Base-by-base conservation (phyloP, 148 eudicot genomes). In the Rheum nobile region DNA sequence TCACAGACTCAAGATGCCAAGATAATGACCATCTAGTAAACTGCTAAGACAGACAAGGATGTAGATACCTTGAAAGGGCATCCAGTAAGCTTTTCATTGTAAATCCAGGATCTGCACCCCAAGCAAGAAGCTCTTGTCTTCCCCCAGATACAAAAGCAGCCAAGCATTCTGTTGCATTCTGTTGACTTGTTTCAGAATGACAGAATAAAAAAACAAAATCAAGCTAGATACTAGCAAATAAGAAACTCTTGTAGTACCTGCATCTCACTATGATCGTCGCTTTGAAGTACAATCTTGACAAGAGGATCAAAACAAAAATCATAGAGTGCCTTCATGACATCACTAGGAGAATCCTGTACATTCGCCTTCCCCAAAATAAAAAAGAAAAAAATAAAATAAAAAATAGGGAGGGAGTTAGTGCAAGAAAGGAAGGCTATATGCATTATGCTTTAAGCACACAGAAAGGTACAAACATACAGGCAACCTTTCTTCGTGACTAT, bases 81-180 rank as follows among this genome's bases (percentile, higher is more conserved):
- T 95, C 99, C 54, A 95, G 87, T 83, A 95, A 82, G 79, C 97
- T 90, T 87, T 87, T 90, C 99, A 95, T 90, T 4, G 88, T 81
- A 80, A 86, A 87, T 72, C 91, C 97, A 75, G 96, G 90, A 88
- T 95, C 97, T 68, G 86, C 90, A 73, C 89, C 90, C 99, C 99
- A 95, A 71, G 85, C 67, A 80, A 95, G 97, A 72, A 92, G 81
- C 67, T 95, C 94, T 83, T 84, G 85, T 82, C 84, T 92, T 39
- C 88, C 97, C 39, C 85, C 88, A 72, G 91, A 86, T 71, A 95
- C 82, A 77, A 95, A 85, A 75, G 88, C 79, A 77, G 99, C 94
- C 73, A 95, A 83, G 84, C 92, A 95, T 86, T 95, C 94, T 21
- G 99, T 91, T 37, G 97, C 96, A 80, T 95, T 95, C 98, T 95